Evolutionary conservation across 345 rosid genomes (phyloP), one percentile per base, ranked within the genome.

Genomic region (Salix purpurea): DNA sequence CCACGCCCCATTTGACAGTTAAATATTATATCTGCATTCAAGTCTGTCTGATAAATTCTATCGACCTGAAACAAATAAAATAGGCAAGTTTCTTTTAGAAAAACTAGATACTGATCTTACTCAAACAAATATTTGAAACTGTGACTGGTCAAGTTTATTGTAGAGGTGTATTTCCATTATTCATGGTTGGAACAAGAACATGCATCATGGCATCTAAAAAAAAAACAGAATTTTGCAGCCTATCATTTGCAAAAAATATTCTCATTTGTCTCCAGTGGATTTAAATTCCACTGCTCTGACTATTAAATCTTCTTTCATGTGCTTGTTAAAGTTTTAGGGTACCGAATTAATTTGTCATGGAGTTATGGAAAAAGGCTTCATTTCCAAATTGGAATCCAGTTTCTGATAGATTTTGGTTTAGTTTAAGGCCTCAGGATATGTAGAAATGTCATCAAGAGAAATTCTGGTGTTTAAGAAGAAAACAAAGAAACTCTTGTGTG

Each of bases 1-100:
- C 99, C 98, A 80, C 99, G 96, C 72, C 99, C 99, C 98, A 93
- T 93, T 91, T 96, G 99, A 79, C 99, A 96, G 83, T 96, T 96
- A 82, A 96, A 93, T 34, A 96, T 86, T 24, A 96, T 87, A 83
- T 93, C 91, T 1, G 97, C 85, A 34, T 86, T 86, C 65, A 90
- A 82, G 83, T 91, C 90, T 67, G 92, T 91, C 56, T 79, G 86
- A 77, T 96, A 93, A 84, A 96, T 91, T 87, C 89, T 92, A 84
- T 90, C 82, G 76, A 96, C 96, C 98, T 96, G 87, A 80, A 84
- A 82, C 23, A 74, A 26, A 48, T 36, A 71, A 66, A 73, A 64
- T 79, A 75, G 24, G 64, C 2, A 74, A 19, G 68, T 67, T 34
- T 37, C 34, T 23, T 66, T 28, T 46, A 66, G n/a, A 13, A 70